phyloP scores from a whole-genome alignment of 2,329 filamentous ascomycete species.

The Xylariaceae sp. region DNA sequence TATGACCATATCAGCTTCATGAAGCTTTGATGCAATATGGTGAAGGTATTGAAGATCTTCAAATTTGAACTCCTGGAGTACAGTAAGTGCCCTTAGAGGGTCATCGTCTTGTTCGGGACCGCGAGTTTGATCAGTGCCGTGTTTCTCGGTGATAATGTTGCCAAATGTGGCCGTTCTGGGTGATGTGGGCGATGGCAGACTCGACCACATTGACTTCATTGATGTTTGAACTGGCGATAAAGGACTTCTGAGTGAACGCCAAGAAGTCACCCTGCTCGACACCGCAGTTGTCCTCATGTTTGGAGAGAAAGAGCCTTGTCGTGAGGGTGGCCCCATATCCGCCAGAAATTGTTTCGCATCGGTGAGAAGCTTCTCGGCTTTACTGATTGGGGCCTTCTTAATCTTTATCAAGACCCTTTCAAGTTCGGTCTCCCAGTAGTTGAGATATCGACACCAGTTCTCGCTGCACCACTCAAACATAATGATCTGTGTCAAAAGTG shows the following conservation, averaged over 20 bases:
- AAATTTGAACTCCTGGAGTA: constrained; percentile 9
- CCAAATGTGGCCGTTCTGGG: neutral
- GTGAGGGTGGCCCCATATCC: neutral
- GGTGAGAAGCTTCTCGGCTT: neutral
- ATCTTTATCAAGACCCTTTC: neutral
- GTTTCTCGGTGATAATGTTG: neutral
- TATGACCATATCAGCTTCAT: constrained; percentile 10
- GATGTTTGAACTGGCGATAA: neutral
- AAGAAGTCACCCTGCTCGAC: neutral
- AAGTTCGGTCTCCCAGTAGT: constrained; percentile 4
- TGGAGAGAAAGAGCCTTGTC: neutral
- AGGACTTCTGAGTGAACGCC: neutral
- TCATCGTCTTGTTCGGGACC: neutral
- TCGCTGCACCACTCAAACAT: constrained; percentile 10
- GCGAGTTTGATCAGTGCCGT: neutral
- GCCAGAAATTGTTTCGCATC: neutral
- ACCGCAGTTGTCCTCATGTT: neutral
- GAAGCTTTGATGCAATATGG: constrained; percentile 1
- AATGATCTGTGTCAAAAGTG: constrained; percentile 1
- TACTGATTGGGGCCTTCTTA: neutral
- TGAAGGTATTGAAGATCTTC: constrained; percentile 6
- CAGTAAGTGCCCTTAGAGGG: neutral
- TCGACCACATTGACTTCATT: neutral
- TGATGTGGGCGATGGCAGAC: neutral
- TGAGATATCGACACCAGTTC: constrained; percentile 5